Base-by-base conservation (phyloP, 2,329 filamentous ascomycete genomes). In the Aspergillus vadensis region DNA sequence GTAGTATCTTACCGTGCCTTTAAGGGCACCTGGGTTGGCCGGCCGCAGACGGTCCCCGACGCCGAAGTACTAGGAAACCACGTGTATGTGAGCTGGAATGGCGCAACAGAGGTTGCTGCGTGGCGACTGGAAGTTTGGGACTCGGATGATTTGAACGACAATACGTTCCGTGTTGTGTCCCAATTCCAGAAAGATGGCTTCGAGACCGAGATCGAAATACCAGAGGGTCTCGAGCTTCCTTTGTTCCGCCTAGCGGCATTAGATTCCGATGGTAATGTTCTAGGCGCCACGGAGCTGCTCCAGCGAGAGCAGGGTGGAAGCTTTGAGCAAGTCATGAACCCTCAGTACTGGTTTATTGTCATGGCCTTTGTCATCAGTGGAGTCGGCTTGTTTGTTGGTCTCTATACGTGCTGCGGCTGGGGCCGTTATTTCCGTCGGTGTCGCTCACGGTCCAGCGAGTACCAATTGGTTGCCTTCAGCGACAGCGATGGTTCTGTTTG, bases 1-100 rank as follows among this genome's bases (percentile, higher is more conserved):
- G 79, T 83, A 2, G 79, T 82, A 66, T 84, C 81, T 55, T 88
- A 87, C 65, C 80, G 85, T 32, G 80, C 79, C 2, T 82, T 82
- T 70, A 84, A 83, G 66, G 81, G 77, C 63, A 74, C 80, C 57
- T 88, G 85, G 83, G 77, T 78, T 3, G 83, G 81, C 0, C 69
- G 74, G 10, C 83, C 83, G 0, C 74, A 71, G n/a, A 80, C 77
- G 17, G 51, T 48, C 3, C 68, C 69, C 4, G 59, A 60, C 1
- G 64, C 63, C 9, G 63, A 57, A 4, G 59, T 77, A 72, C 52
- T 72, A 58, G 62, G 66, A 8, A 63, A 69, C 4, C 61, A 64
- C 1, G 65, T 80, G 4, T 79, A 77, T 51, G 76, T 77, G 2
- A 78, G 76, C 63, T 81, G 79, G 80, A 81, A 81, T 49, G 79